Evolutionary conservation across 2,329 filamentous ascomycete genomes (phyloP), one percentile per base, ranked within the genome.

Genomic region (Neonectria magnoliae): DNA sequence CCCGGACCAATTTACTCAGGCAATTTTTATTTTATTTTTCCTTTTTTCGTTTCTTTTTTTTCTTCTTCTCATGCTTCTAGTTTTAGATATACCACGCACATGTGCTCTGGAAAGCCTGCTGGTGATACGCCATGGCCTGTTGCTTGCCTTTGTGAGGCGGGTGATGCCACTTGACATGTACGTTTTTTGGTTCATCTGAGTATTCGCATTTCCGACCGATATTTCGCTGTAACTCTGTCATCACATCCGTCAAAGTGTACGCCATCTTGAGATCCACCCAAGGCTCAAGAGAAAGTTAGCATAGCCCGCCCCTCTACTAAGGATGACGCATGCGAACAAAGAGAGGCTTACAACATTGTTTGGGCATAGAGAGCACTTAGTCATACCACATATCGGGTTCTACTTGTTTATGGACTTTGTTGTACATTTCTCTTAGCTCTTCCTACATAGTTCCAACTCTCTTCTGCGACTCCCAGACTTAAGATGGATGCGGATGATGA

Each of bases 281-380:
- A 25, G 25, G 25, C 5, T 25, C 25, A 25, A 25, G 8, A 42
- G n/a, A 42, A 42, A 8, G 18, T 42, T 91, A 92, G 90, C 90
- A 92, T 92, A 90, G 90, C 90, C 90, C 87, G 90, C 90, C 90
- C 87, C 87, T 90, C 87, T 86, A 89, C 92, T 94, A 95, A 96
- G 93, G 93, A 94, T 95, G 92, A 94, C 91, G 93, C 90, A 89
- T 89, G 90, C 16, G 25, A 51, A 33, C 58, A 61, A 61, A 55
- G 58, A 61, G 58, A 50, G 31, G 58, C 52, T 61, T 20, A 38
- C 36, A n/a, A n/a, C 5, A 6, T 16, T n/a, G 16, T 38, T 16
- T 38, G 6, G 11, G 10, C 3, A 11, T 33, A 5, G 10, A 10
- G 31, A 38, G 14, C 14, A 16, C 6, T 38, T 38, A 13, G 16